Evolutionary conservation across 2,329 filamentous ascomycete species (phyloP).

Genomic region (Moelleriella libera): DNA sequence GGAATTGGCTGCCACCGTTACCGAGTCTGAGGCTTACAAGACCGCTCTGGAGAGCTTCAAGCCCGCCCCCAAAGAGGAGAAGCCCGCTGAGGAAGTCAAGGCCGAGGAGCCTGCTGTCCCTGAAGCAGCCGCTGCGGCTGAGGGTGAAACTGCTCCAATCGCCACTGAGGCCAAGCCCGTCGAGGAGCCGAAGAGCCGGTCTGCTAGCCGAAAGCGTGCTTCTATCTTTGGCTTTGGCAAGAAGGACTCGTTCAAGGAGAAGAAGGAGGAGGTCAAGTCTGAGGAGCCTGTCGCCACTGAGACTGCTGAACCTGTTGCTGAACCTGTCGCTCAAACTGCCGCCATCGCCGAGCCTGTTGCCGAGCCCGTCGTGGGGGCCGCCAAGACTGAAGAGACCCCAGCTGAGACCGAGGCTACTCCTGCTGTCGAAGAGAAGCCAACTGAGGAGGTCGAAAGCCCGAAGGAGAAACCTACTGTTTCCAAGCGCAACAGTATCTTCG

Average conservation of each 20-base stretch:
- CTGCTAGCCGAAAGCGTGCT: slow-evolving; percentile 49
- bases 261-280: slow-evolving; percentile 20
- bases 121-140: slow-evolving; percentile 19
- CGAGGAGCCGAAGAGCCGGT: slow-evolving; percentile 46
- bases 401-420: slow-evolving; percentile 17
- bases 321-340: slow-evolving; percentile 18
- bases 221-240: slow-evolving; percentile 51
- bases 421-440: slow-evolving; percentile 15
- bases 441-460: slow-evolving; percentile 24
- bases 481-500: slow-evolving; percentile 46
- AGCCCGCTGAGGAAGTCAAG: slow-evolving; percentile 13
- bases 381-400: slow-evolving; percentile 20
- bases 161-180: slow-evolving; percentile 17
- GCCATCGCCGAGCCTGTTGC: slow-evolving; percentile 19
- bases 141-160: slow-evolving; percentile 13
- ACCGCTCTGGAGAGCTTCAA: slow-evolving; percentile 59
- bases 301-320: slow-evolving; percentile 12
- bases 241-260: slow-evolving; percentile 28
- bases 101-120: slow-evolving; percentile 21
- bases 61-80: slow-evolving; percentile 18
- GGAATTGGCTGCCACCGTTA: slow-evolving; percentile 58
- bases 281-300: slow-evolving; percentile 18
- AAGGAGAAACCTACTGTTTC: slow-evolving; percentile 33
- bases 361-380: slow-evolving; percentile 13
- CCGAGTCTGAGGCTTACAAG: slow-evolving; percentile 80